Conservation (phyloP, 1,284 basidiomycete genomes). For the Mycena citricolor region DNA sequence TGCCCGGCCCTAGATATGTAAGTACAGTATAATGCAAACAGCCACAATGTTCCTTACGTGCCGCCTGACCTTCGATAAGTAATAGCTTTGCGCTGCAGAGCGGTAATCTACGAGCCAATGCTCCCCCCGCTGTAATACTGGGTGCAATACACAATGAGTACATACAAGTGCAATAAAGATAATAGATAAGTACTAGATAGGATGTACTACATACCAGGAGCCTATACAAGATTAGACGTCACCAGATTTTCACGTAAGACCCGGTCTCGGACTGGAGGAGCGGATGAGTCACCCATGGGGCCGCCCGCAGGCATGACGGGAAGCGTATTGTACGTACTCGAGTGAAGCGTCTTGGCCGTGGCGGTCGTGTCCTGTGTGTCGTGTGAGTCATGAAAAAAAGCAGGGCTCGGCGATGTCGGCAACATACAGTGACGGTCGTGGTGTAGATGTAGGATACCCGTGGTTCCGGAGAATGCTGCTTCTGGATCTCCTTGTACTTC, state of each 20-base stretch:
- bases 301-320: neutral
- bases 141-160: slow-evolving; percentile 8
- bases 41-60: too few relatives aligned
- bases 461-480: slow-evolving; percentile 39
- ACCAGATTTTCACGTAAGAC: slow-evolving; percentile 45
- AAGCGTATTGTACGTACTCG: slow-evolving; percentile 31
- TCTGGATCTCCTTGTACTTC: slow-evolving; percentile 49
- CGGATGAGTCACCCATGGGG: slow-evolving; percentile 2
- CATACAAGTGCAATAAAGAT: slow-evolving; percentile 19
- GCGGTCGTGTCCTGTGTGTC: slow-evolving; percentile 45
- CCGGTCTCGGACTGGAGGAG: slow-evolving; percentile 40
- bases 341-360: slow-evolving; percentile 45
- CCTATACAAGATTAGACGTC: slow-evolving; percentile 44
- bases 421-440: slow-evolving; percentile 47
- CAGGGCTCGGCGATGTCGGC: neutral
- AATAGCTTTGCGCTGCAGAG: too few relatives aligned
- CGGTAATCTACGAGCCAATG: too few relatives aligned
- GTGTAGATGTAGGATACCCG: slow-evolving; percentile 46
- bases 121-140: too few relatives aligned
- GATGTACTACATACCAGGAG: too few relatives aligned
- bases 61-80: too few relatives aligned
- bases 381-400: slow-evolving; percentile 1
- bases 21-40: too few relatives aligned
- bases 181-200: neutral
- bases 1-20: too few relatives aligned